Base-by-base conservation (phyloP, 2,329 filamentous ascomycete genomes). In the Colletotrichum godetiae region DNA sequence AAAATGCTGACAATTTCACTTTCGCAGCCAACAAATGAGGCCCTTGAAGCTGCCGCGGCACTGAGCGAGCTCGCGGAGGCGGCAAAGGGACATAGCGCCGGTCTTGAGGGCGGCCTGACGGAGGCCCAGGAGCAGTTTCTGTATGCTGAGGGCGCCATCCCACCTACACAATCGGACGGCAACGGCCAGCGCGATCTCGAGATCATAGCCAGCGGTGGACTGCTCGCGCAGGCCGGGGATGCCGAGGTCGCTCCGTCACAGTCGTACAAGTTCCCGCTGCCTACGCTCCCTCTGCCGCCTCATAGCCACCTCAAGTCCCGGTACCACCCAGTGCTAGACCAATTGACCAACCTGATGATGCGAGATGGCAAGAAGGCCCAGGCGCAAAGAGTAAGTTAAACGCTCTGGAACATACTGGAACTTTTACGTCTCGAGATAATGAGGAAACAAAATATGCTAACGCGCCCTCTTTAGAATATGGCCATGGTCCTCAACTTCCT, bases 331-430 rank as follows among this genome's bases (percentile, higher is more conserved):
- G 88, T 98, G 8, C 87, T 98, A 60, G 87, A 93, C 76, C 97
- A 98, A 85, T 88, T 98, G 78, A 98, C 95, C 22, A 95, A 95
- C 81, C 87, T 98, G 77, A 84, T 99, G 75, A 99, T 98, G 96
- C 88, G 88, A 78, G 90, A 98, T 83, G 97, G 97, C 78, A 97
- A 98, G 87, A 90, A 97, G 81, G 93, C 93, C 80, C 89, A 90
- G 82, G 97, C 97, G n/a, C 95, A 99, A 83, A 91, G 92, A 86
- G 95, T 97, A 88, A 72, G 90, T 81, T 73, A 76, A 71, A n/a
- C 24, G 10, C 35, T 19, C 37, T 22, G 5, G 19, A 8, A 42
- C 37, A 15, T 42, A 15, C 1, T 5, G 37, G 5, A 74, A 73
- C 27, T 35, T 22, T 13, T 22, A 24, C 6, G 53, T 61, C 8